phyloP scores from a whole-genome alignment of 2,329 filamentous ascomycete species.

The Polychaeton citri region DNA sequence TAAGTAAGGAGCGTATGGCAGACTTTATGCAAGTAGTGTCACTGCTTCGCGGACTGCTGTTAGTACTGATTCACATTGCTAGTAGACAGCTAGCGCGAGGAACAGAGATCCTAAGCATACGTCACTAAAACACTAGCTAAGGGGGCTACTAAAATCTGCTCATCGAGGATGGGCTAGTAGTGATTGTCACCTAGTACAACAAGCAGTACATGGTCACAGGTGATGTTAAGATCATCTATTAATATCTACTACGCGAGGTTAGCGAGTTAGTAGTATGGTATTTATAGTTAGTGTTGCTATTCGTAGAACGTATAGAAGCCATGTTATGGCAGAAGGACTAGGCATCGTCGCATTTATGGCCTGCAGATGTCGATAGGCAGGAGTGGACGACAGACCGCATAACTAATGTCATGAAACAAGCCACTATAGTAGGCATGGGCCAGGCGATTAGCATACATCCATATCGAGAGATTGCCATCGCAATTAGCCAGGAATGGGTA shows the following conservation, averaged over 20 bases:
- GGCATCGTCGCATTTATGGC: conserved; percentile 2
- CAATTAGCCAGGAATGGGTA: conserved; percentile 5
- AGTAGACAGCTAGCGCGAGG: conserved; percentile 1
- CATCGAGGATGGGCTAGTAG: conserved; percentile 4
- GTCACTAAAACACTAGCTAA: conserved; percentile 1
- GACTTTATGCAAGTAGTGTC: neutral
- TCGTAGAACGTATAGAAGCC: conserved; percentile 2
- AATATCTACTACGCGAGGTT: conserved; percentile 1
- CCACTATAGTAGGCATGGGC: conserved; percentile 1
- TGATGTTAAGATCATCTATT: conserved; percentile 3
- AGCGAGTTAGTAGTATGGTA: neutral
- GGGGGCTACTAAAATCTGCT: conserved; percentile 1
- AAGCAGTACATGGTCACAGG: conserved; percentile 3
- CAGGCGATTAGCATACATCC: conserved; percentile 2
- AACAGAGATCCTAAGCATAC: conserved; percentile 2
- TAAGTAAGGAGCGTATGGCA: neutral
- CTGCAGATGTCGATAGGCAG: conserved; percentile 1
- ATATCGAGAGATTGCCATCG: conserved; percentile 6
- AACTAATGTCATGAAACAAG: conserved; percentile 3
- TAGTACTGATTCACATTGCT: conserved; percentile 2
- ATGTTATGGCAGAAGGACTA: conserved; percentile 1
- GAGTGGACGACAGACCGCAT: conserved; percentile 5
- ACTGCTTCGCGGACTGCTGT: neutral
- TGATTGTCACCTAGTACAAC: conserved; percentile 2
- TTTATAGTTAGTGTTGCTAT: neutral